Evolutionary conservation across 441 rosid species (phyloP), one percentile per base, ranked within the genome.

Genomic region (Codiaeum variegatum): DNA sequence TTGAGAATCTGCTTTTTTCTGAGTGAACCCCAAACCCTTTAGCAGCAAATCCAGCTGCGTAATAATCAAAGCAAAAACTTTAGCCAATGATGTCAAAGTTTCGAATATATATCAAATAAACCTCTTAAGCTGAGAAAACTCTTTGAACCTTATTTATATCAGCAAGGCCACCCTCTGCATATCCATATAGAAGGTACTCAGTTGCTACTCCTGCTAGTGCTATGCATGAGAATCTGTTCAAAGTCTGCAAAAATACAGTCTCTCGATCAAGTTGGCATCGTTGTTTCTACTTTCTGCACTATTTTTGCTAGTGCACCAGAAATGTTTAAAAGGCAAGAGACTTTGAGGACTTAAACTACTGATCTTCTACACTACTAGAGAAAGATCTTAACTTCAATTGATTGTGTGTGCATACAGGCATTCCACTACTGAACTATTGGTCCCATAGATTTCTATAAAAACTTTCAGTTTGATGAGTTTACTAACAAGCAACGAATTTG

Each of bases 161-260:
- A 38, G 88, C 88, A 52, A 90, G 92, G 74, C 98, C 97, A 15
- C 97, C 97, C 83, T 90, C 97, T 0, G 97, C 91, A n/a, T 76
- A 85, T 61, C 95, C 94, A 51, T 80, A 92, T 7, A 90, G 78
- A 47, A 92, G 89, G 83, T 85, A 94, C 73, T 92, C 97, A 0
- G 97, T 86, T 8, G 89, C 87, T 65, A 90, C 93, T 1, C 97
- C 98, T 8, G 97, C 98, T 42, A 92, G 80, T 19, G 95, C 97
- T 67, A 94, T 86, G 78, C 98, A 92, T 18, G 94, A 83, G 85
- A 94, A 92, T 85, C 87, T 94, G 89, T 89, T 92, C 79, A 94
- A 80, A 52, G 81, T 92, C 98, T 92, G 77, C 28, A 67, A 66
- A 69, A 67, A 66, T 23, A 34, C 1, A 62, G 31, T 61, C 46